A percentile compares a stretch with the other conserved stretches of the same genome.
Conservation (phyloP, 371 early-diverging fungal species). For the Smittium mucronatum region DNA sequence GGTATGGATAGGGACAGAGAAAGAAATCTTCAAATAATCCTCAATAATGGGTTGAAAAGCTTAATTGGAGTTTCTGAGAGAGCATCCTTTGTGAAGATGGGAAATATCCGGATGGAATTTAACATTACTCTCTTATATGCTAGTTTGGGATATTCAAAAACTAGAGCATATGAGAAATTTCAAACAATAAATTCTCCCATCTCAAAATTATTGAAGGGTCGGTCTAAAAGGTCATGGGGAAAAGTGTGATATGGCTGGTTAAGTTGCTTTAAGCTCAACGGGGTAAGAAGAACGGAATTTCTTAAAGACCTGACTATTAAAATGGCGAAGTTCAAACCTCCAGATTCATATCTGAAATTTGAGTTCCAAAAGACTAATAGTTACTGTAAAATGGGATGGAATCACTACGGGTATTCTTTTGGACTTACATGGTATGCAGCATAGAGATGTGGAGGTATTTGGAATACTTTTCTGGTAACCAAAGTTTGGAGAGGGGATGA, state of each 20-base stretch:
- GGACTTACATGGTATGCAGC: background rate
- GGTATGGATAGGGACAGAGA: background rate
- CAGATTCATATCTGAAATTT: background rate
- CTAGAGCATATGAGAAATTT: background rate
- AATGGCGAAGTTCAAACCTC: too few species aligned
- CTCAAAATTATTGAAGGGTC: too few species aligned
- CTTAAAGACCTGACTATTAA: too few species aligned
- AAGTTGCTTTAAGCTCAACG: too few species aligned
- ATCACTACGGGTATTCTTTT: background rate
- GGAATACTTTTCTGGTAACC: background rate
- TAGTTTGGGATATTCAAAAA: background rate
- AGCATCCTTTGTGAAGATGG: background rate
- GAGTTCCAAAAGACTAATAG: background rate
- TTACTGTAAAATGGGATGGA: background rate
- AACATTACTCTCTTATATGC: background rate
- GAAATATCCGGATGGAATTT: background rate
- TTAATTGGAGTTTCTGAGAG: background rate
- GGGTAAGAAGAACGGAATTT: too few species aligned
- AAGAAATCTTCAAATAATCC: background rate
- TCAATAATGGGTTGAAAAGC: background rate
- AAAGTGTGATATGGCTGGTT: too few species aligned
- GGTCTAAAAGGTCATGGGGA: too few species aligned
- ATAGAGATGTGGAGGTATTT: background rate
- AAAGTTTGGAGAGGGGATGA: background rate
- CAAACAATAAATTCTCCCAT: too few species aligned